Percentiles rank a stretch among this genome's conserved stretches.
Conservation (phyloP, 305 asterid genomes). For the Fraxinus albicans region DNA sequence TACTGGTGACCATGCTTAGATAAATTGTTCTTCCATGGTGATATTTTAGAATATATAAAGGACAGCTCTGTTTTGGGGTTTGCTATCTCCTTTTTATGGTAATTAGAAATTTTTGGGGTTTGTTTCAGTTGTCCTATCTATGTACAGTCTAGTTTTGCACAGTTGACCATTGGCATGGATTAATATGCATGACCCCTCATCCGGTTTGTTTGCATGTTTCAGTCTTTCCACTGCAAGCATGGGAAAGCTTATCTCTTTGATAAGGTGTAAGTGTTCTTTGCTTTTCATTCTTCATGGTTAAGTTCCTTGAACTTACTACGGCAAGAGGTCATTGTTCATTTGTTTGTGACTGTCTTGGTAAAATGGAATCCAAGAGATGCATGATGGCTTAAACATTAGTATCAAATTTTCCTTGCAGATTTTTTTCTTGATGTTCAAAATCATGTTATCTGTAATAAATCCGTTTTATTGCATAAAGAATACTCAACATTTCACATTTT, state of each 20-base stretch:
- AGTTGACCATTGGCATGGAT: conserved; percentile 11
- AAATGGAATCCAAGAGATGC: neutral
- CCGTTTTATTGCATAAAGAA: neutral
- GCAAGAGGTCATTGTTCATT: neutral
- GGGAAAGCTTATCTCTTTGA: conserved; percentile 75
- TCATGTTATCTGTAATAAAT: neutral
- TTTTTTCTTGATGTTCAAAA: neutral
- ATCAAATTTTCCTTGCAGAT: neutral
- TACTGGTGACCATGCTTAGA: neutral
- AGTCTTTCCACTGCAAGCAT: conserved; percentile 68
- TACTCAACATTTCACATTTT: neutral
- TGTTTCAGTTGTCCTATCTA: conserved; percentile 18
- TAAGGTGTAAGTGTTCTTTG: conserved; percentile 50
- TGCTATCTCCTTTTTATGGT: neutral
- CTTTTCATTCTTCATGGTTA: conserved; percentile 3
- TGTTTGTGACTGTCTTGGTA: neutral
- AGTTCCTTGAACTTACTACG: neutral
- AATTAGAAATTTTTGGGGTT: neutral
- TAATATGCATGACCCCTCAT: conserved; percentile 26
- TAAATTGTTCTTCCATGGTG: neutral
- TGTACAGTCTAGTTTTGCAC: neutral
- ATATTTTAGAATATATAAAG: neutral
- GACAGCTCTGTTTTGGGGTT: neutral
- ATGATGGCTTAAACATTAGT: neutral
- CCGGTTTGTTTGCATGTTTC: conserved; percentile 21